phyloP scores from a whole-genome alignment of 768 basidiomycete species.

The Lactifluus piperatus region DNA sequence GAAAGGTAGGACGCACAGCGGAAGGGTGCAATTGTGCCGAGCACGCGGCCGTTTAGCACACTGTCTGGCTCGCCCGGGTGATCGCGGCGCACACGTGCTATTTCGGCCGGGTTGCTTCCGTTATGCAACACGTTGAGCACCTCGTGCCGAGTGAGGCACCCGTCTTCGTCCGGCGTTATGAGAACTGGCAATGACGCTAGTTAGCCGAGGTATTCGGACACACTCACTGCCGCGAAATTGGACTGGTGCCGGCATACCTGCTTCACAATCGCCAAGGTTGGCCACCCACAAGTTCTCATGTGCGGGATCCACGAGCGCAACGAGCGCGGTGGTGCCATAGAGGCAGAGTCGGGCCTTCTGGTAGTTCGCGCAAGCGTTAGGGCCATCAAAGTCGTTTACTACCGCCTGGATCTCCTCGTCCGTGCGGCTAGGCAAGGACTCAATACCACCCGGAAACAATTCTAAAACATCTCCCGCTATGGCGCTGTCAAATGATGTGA shows the following conservation, averaged over 20 bases:
- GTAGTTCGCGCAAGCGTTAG: constrained; percentile 47
- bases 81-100: constrained; percentile 51
- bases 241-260: constrained; percentile 37
- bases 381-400: constrained; percentile 54
- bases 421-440: constrained; percentile 32
- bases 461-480: constrained; percentile 38
- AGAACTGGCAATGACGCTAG: constrained; percentile 16
- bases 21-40: constrained; percentile 72
- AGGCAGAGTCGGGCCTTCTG: constrained; percentile 63
- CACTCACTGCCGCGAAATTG: not conserved
- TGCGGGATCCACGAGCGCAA: constrained; percentile 64
- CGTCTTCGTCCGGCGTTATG: constrained; percentile 39
- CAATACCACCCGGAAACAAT: constrained; percentile 46
- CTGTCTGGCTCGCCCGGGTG: constrained; percentile 68
- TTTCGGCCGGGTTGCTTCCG: constrained; percentile 56
- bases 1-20: constrained; percentile 43
- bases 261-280: constrained; percentile 76
- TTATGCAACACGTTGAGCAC: constrained; percentile 61
- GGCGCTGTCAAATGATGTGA: constrained; percentile 35
- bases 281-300: constrained; percentile 72
- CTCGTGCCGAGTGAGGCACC: constrained; percentile 46
- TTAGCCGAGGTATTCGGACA: not conserved
- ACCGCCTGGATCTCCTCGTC: constrained; percentile 49
- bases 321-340: constrained; percentile 75
- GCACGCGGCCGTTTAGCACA: constrained; percentile 56